These are phyloP conservation scores for Madurella mycetomatis DNA, from an alignment of 2,329 filamentous ascomycete species.

Conservation along the genomic window DNA sequence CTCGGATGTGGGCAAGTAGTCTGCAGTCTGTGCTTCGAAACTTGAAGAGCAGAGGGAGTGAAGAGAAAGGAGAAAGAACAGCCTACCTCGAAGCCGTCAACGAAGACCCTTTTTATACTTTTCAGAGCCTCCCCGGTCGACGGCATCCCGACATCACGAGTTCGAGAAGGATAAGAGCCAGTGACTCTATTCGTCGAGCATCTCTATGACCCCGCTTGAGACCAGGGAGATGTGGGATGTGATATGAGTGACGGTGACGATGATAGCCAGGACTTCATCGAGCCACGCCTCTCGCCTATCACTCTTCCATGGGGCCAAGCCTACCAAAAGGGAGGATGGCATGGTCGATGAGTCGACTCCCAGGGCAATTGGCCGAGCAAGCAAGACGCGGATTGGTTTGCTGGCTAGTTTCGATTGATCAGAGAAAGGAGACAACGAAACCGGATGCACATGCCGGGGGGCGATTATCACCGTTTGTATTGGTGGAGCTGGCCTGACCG, in stretches of 20 bases:
- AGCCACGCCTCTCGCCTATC: slow-evolving; percentile 22
- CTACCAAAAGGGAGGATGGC: slow-evolving; percentile 26
- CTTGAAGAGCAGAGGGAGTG: slow-evolving; percentile 29
- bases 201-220: slow-evolving; percentile 39
- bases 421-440: slow-evolving; percentile 28
- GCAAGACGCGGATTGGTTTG: slow-evolving; percentile 28
- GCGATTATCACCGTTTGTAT: slow-evolving; percentile 34
- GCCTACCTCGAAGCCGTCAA: slow-evolving; percentile 41
- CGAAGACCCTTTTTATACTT: slow-evolving; percentile 61
- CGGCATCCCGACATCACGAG: slow-evolving; percentile 31
- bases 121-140: slow-evolving; percentile 38
- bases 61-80: slow-evolving; percentile 51
- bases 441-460: slow-evolving; percentile 39
- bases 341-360: slow-evolving; percentile 32
- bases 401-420: slow-evolving; percentile 33
- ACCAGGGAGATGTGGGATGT: slow-evolving; percentile 27
- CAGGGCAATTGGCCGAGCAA: slow-evolving; percentile 27
- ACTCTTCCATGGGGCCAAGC: slow-evolving; percentile 23
- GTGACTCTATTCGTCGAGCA: slow-evolving; percentile 41
- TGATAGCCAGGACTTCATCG: slow-evolving; percentile 24
- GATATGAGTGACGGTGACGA: slow-evolving; percentile 28
- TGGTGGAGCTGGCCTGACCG: slow-evolving; percentile 31
- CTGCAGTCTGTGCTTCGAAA: slow-evolving; percentile 11
- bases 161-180: slow-evolving; percentile 40
- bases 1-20: neutral